These are phyloP conservation scores for Cicer arietinum DNA, from an alignment of 306 rosid genomes.

Conservation along the genomic window DNA sequence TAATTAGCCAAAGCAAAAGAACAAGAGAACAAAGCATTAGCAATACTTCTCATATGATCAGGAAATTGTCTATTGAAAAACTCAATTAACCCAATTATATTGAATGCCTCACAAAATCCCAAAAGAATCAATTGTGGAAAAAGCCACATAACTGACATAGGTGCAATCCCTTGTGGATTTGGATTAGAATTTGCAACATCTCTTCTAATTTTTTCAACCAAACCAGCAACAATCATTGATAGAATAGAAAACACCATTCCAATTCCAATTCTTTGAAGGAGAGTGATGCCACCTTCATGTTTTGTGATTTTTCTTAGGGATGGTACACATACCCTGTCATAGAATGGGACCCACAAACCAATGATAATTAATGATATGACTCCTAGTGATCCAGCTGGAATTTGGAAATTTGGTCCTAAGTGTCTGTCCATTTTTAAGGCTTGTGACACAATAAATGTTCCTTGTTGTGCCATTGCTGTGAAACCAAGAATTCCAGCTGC, in stretches of 20 bases:
- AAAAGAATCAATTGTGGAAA: constrained; percentile 60
- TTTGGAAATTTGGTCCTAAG: constrained; percentile 50
- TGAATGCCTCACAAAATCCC: constrained; percentile 75
- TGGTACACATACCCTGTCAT: constrained; percentile 50
- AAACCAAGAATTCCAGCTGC: constrained; percentile 48
- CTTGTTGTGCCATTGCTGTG: constrained; percentile 54
- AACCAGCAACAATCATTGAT: constrained; percentile 49
- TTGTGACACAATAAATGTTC: constrained; percentile 60
- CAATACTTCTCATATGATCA: constrained; percentile 70
- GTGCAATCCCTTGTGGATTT: constrained; percentile 42
- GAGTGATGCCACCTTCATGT: constrained; percentile 48
- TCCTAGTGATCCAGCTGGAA: constrained; percentile 50
- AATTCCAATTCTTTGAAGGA: constrained; percentile 53
- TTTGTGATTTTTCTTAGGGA: constrained; percentile 40
- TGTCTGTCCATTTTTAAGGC: constrained; percentile 62
- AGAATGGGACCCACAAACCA: constrained; percentile 50
- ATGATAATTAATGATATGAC: constrained; percentile 49
- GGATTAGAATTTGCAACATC: constrained; percentile 44
- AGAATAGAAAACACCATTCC: constrained; percentile 49
- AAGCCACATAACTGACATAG: constrained; percentile 64
- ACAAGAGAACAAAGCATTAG: constrained; percentile 65
- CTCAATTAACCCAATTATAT: constrained; percentile 63
- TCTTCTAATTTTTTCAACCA: constrained; percentile 46
- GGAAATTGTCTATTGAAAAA: constrained; percentile 73
- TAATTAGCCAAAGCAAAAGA: constrained; percentile 65